Evolutionary conservation across 106 monocot species (phyloP).

Genomic region (Dioscorea zingiberensis): DNA sequence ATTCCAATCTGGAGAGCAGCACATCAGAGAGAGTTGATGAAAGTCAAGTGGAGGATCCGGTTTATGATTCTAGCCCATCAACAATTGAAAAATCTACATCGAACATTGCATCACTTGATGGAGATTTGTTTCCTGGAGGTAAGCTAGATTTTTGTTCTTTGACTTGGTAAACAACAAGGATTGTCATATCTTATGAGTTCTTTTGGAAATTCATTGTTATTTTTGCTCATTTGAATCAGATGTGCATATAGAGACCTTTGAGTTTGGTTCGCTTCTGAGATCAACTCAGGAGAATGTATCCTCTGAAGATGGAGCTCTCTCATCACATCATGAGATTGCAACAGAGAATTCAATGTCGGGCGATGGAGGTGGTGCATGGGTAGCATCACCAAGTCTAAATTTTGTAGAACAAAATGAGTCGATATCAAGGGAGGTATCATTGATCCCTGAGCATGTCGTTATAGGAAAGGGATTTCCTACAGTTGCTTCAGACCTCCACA

Average conservation of each 20-base stretch:
- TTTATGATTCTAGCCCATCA: conserved; percentile 80
- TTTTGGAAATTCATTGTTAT: conserved; percentile 9
- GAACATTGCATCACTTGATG: conserved; percentile 20
- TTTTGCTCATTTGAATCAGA: conserved; percentile 15
- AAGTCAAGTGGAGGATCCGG: conserved; percentile 32
- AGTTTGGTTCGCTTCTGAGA: conserved; percentile 11
- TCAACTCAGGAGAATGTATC: conserved; percentile 1
- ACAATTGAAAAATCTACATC: conserved; percentile 35
- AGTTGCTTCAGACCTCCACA: conserved; percentile 3
- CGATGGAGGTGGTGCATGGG: conserved; percentile 11
- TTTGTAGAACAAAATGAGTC: conserved; percentile 32
- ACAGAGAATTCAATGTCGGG: conserved; percentile 8
- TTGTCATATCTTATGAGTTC: neutral
- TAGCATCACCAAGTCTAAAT: conserved; percentile 27
- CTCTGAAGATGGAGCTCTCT: neutral
- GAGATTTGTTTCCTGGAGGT: conserved; percentile 19
- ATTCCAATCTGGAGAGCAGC: conserved; percentile 6
- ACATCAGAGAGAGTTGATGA: conserved; percentile 21
- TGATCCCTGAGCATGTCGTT: conserved; percentile 23
- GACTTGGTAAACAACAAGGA: neutral
- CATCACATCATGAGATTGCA: neutral
- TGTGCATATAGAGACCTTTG: conserved; percentile 9
- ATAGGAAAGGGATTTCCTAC: conserved; percentile 11
- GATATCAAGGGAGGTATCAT: conserved; percentile 22
- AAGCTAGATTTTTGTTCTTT: conserved; percentile 4